Percentiles rank a stretch among this genome's conserved stretches.
Evolutionary conservation across 1,284 basidiomycete genomes (phyloP).

Genomic region (Laetiporus sulphureus): DNA sequence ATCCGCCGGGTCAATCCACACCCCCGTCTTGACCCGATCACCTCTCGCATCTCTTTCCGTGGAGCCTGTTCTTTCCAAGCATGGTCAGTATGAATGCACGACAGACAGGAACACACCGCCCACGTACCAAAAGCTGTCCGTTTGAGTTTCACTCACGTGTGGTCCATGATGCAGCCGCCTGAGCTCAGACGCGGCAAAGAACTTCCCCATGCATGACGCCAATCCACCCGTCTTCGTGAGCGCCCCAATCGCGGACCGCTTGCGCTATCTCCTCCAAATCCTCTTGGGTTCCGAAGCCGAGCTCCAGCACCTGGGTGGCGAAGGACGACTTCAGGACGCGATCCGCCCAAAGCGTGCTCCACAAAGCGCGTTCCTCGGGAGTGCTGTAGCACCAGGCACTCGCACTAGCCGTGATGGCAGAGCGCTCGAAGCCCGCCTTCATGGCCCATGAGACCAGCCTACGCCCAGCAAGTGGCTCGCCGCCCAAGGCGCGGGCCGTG

Average conservation of each 20-base stretch:
- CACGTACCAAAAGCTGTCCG: not conserved
- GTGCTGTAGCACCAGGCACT: constrained; percentile 31
- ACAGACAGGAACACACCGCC: not conserved
- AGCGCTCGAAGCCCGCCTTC: constrained; percentile 23
- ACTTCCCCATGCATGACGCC: constrained; percentile 30
- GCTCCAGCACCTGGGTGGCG: constrained; percentile 21
- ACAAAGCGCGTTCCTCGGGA: constrained; percentile 29
- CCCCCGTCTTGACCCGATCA: no score
- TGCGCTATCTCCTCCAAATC: constrained; percentile 20
- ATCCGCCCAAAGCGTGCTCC: constrained; percentile 29
- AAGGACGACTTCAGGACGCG: constrained; percentile 26
- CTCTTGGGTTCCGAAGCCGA: constrained; percentile 22
- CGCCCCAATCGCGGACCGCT: constrained; percentile 26
- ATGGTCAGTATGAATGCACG: no score
- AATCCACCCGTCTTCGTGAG: constrained; percentile 30
- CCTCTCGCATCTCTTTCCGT: no score
- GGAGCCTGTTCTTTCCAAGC: no score
- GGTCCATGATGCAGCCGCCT: not conserved
- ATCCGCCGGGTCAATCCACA: no score
- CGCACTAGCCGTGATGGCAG: constrained; percentile 20
- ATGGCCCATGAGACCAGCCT: constrained; percentile 25
- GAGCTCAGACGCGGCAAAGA: constrained; percentile 3
- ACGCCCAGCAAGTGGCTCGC: constrained; percentile 25
- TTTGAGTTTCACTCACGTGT: not conserved
- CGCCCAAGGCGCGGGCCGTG: constrained; percentile 23